phyloP scores from a whole-genome alignment of 1,139 yeast species.

The Yamadazyma triangularis region DNA sequence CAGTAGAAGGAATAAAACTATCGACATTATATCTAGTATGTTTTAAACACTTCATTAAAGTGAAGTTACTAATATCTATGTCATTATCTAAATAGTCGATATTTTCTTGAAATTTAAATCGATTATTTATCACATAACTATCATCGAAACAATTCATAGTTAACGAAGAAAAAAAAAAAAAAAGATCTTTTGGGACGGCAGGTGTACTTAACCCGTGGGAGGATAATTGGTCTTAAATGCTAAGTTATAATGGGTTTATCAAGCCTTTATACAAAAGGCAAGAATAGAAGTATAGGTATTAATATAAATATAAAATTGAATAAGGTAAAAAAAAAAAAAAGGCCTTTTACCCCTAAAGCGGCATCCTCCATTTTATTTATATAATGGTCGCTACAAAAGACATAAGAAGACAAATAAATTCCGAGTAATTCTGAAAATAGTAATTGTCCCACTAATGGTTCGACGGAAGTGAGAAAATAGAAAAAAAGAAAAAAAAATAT shows the following conservation, averaged over 20 bases:
- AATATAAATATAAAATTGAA: too few species aligned
- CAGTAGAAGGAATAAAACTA: slow-evolving; percentile 22
- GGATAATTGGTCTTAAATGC: too few species aligned
- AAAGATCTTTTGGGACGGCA: too few species aligned
- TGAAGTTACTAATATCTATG: slow-evolving; percentile 9
- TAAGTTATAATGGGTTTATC: too few species aligned
- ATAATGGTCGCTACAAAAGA: too few species aligned
- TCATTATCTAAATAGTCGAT: slow-evolving; percentile 30
- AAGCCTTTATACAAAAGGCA: too few species aligned
- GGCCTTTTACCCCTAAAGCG: too few species aligned
- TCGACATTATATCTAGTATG: slow-evolving; percentile 20
- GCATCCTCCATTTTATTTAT: too few species aligned
- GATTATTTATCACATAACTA: slow-evolving; percentile 13
- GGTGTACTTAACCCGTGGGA: too few species aligned
- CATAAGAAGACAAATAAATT: neutral
- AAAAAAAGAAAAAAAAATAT: too few species aligned
- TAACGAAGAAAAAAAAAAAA: neutral
- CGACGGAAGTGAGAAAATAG: too few species aligned
- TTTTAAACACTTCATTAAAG: slow-evolving; percentile 13
- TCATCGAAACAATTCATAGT: slow-evolving; percentile 19
- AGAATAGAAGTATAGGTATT: too few species aligned
- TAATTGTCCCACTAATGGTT: neutral
- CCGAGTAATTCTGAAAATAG: slow-evolving; percentile 1
- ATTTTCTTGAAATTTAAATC: slow-evolving; percentile 22
- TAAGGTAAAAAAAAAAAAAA: neutral